Percentiles rank a stretch among this genome's conserved stretches.
phyloP scores from a whole-genome alignment of 441 rosid genomes.

The Erodium trifolium region DNA sequence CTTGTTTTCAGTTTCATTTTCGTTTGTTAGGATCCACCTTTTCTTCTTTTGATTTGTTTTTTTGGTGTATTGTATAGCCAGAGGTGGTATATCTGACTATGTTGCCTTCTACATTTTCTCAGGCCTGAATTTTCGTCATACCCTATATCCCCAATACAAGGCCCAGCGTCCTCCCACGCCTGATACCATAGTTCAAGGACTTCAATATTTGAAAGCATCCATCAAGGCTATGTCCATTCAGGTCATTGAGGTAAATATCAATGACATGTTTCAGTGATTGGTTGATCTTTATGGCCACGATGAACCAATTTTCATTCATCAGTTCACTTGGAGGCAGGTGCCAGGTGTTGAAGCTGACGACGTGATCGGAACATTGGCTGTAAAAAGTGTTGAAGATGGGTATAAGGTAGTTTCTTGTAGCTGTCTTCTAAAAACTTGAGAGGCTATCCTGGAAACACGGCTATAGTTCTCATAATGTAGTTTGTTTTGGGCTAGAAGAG shows the following conservation, averaged over 20 bases:
- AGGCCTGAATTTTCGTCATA: slow-evolving; percentile 90
- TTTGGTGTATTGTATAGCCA: not conserved
- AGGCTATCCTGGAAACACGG: not conserved
- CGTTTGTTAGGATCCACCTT: not conserved
- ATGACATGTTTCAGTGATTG: slow-evolving; percentile 9
- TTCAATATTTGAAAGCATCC: slow-evolving; percentile 91
- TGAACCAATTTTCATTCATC: slow-evolving; percentile 22
- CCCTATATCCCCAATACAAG: slow-evolving; percentile 80
- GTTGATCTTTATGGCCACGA: slow-evolving; percentile 13
- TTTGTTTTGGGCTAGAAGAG: not conserved
- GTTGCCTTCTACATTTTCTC: slow-evolving; percentile 17
- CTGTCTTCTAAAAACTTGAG: not conserved
- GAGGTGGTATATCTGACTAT: not conserved
- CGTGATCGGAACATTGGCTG: slow-evolving; percentile 89
- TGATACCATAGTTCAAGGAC: slow-evolving; percentile 90
- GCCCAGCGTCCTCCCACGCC: slow-evolving; percentile 94
- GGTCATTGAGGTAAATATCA: slow-evolving; percentile 74
- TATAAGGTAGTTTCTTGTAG: slow-evolving; percentile 46
- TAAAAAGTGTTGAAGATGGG: slow-evolving; percentile 70
- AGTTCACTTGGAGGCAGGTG: slow-evolving; percentile 42
- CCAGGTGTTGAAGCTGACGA: slow-evolving; percentile 99
- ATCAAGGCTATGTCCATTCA: slow-evolving; percentile 88
- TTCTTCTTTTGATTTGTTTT: not conserved
- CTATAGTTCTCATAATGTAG: not conserved
- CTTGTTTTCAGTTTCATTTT: not conserved